These are phyloP conservation scores for Piloderma croceum DNA, from an alignment of 768 basidiomycete species.

Conservation along the genomic window DNA sequence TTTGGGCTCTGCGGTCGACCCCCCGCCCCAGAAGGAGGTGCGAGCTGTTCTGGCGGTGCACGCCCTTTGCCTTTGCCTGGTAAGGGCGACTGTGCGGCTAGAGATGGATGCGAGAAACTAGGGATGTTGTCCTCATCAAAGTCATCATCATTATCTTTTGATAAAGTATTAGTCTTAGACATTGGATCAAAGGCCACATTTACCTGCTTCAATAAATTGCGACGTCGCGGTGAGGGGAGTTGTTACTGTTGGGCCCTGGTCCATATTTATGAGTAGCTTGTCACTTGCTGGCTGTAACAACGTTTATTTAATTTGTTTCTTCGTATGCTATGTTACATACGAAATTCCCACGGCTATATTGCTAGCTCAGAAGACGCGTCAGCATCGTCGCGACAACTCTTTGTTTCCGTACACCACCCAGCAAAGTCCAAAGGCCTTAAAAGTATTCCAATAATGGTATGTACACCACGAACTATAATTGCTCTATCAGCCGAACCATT, in stretches of 20 bases:
- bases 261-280: no score
- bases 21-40: conserved; percentile 33
- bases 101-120: conserved; percentile 63
- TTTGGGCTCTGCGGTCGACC: conserved; percentile 28
- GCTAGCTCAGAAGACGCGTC: conserved; percentile 49
- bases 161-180: no score
- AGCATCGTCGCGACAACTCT: conserved; percentile 10
- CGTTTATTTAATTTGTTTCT: no score
- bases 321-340: no score
- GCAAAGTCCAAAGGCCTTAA: no score
- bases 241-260: conserved; percentile 14
- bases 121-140: conserved; percentile 79
- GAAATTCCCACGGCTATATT: conserved; percentile 29
- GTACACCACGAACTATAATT: conserved; percentile 29
- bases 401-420: no score
- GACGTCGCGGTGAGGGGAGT: conserved; percentile 59
- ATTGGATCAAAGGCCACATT: no score
- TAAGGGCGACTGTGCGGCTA: conserved; percentile 36
- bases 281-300: no score
- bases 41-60: conserved; percentile 49
- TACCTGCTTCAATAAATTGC: conserved; percentile 79
- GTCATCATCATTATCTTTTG: conserved; percentile 73
- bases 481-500: no score
- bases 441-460: conserved; percentile 23
- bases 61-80: conserved; percentile 70